Percentiles rank a stretch among this genome's conserved stretches.
Conservation (phyloP, 371 early-diverging fungal genomes). For the Mortierella sp. region DNA sequence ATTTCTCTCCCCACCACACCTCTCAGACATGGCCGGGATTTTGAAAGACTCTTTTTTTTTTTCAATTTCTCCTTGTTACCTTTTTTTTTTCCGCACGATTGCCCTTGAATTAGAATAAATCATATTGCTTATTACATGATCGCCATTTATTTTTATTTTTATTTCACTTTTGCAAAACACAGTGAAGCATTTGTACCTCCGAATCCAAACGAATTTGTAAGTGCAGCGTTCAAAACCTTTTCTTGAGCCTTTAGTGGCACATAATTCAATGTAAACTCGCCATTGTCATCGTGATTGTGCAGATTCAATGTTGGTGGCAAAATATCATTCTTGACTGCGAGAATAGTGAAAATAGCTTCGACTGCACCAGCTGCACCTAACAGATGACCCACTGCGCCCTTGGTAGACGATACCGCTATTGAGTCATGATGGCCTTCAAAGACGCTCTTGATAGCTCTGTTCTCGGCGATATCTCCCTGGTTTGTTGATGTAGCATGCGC, state of each 20-base stretch:
- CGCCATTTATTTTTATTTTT: conserved; percentile 6
- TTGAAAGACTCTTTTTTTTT: conserved; percentile 3
- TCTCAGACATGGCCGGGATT: background rate
- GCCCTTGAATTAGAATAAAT: conserved; percentile 36
- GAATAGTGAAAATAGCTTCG: conserved; percentile 91
- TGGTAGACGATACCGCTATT: conserved; percentile 88
- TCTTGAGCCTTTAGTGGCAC: conserved; percentile 77
- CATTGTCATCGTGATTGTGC: conserved; percentile 61
- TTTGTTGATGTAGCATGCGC: conserved; percentile 96
- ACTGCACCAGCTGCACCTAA: conserved; percentile 96
- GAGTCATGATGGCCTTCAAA: conserved; percentile 71
- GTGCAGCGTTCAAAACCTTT: conserved; percentile 69
- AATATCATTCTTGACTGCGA: conserved; percentile 76
- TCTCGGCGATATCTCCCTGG: conserved; percentile 82
- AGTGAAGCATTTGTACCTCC: conserved; percentile 96
- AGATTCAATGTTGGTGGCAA: conserved; percentile 92
- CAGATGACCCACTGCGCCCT: conserved; percentile 93
- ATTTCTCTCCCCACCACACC: background rate
- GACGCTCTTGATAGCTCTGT: conserved; percentile 81
- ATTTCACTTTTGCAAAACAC: conserved; percentile 71
- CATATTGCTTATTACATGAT: conserved; percentile 1
- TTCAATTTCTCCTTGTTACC: background rate
- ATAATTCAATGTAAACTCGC: conserved; percentile 83
- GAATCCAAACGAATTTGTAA: conserved; percentile 97
- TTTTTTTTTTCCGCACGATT: conserved; percentile 24